Conservation (phyloP, 768 basidiomycete genomes). For the Mycena filopes region DNA sequence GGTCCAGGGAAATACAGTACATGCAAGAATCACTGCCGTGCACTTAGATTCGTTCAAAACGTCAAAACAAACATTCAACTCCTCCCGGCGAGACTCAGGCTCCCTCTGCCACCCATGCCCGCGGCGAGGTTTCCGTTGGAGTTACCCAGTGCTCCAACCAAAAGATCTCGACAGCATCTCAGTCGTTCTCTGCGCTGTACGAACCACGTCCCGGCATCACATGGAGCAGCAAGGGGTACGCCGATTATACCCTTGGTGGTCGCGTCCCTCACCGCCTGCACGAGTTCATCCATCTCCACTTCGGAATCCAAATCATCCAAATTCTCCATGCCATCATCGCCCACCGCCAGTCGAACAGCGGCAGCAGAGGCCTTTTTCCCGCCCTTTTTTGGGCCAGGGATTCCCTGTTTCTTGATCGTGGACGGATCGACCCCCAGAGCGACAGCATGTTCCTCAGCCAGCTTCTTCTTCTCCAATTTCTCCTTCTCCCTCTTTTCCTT, state of each 20-base stretch:
- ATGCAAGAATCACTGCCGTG: neutral
- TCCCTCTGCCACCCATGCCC: conserved; percentile 37
- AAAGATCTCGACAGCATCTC: conserved; percentile 65
- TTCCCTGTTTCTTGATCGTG: conserved; percentile 55
- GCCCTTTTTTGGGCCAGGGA: conserved; percentile 62
- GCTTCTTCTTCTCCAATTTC: conserved; percentile 83
- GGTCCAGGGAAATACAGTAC: neutral
- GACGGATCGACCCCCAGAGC: conserved; percentile 63
- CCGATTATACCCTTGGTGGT: conserved; percentile 68
- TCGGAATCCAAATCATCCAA: conserved; percentile 87
- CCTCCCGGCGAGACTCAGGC: conserved; percentile 40
- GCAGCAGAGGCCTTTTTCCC: conserved; percentile 70
- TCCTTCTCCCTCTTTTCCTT: conserved; percentile 87
- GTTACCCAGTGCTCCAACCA: conserved; percentile 63
- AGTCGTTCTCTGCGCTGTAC: conserved; percentile 78
- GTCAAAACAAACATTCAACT: conserved; percentile 1
- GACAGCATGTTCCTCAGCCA: conserved; percentile 75
- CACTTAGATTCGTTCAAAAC: neutral
- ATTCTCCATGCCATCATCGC: conserved; percentile 74
- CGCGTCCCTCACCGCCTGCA: conserved; percentile 67
- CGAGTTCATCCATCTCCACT: conserved; percentile 81
- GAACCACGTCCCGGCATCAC: conserved; percentile 84
- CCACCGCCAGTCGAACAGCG: conserved; percentile 60
- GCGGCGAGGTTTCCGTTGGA: conserved; percentile 47
- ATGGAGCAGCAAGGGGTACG: conserved; percentile 76